Evolutionary conservation across 176 grass and related monocot species (phyloP).

Genomic region (Triticum turgidum): DNA sequence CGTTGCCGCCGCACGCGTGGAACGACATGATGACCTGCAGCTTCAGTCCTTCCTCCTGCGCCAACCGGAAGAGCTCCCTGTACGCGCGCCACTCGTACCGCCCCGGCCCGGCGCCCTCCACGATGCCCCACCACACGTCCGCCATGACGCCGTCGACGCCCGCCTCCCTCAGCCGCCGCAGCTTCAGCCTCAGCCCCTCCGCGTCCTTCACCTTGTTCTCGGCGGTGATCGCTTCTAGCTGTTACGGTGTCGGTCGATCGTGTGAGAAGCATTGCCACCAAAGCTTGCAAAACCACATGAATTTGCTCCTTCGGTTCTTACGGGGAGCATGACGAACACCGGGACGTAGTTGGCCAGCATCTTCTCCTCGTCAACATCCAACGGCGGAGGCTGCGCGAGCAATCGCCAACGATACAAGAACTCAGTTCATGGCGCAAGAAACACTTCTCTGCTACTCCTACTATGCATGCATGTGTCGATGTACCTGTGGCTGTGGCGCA

Average conservation of each 20-base stretch:
- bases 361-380: conserved; percentile 37
- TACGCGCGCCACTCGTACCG: conserved; percentile 72
- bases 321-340: conserved; percentile 86
- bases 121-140: conserved; percentile 83
- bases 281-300: background rate
- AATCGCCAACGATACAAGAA: background rate
- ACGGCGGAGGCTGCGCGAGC: conserved; percentile 30
- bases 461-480: background rate
- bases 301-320: background rate
- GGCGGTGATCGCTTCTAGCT: conserved; percentile 54
- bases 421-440: background rate
- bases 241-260: background rate
- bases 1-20: conserved; percentile 83
- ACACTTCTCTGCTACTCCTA: background rate
- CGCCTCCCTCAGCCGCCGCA: conserved; percentile 48
- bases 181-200: conserved; percentile 35
- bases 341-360: conserved; percentile 70
- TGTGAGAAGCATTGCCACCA: background rate
- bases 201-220: conserved; percentile 53
- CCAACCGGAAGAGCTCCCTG: conserved; percentile 52
- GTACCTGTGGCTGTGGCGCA: conserved; percentile 11
- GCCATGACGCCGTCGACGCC: conserved; percentile 69
- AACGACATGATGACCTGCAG: conserved; percentile 88
- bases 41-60: conserved; percentile 53
- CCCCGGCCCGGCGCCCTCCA: conserved; percentile 42